Base-by-base conservation (phyloP, 352 stramenopile species). In the Pythium monospermum region DNA sequence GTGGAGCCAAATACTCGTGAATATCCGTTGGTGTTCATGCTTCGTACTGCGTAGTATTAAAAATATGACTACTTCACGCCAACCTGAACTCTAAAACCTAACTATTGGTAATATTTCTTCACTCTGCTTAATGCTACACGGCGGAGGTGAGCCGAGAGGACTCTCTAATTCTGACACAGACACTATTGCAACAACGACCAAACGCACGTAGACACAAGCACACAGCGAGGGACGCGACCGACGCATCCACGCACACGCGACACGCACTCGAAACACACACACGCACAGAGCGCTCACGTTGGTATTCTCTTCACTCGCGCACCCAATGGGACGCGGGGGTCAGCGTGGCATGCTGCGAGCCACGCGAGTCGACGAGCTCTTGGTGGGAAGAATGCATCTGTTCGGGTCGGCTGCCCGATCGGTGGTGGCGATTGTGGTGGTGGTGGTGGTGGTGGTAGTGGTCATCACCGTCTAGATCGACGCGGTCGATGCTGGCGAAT, bases 271-370 rank as follows among this genome's bases (percentile, higher is more conserved):
- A 13, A 28, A 48, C 21, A 50, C 19, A 36, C 15, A 49, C 4
- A 26, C 25, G 19, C 18, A 12, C 27, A 39, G 25, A 19, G 27
- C 8, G 23, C 16, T 26, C 7, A 32, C 16, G 16, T 2, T 3
- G 6, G n/a, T n/a, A n/a, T n/a, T n/a, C 21, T 11, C 25, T 26
- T 67, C 46, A 68, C 59, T 63, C 33, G 28, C 59, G 59, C 15
- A 63, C 49, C 59, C 59, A 68, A 36, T 68, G 53, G 32, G 53
- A 63, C 36, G 39, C 47, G 19, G 59, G 59, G 18, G 59, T 55
- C 3, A 40, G 50, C 27, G 49, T 48, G 1, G 39, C 38, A 27
- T 39, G 23, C 16, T 52, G 43, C 19, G 53, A 55, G 21, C 52
- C 42, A 15, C 51, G 45, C 40, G 59, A 67, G 48, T 67, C 59